Evolutionary conservation across 495 filamentous ascomycete species (phyloP), one percentile per base, ranked within the genome.

Genomic region (Penicillium nucicola): DNA sequence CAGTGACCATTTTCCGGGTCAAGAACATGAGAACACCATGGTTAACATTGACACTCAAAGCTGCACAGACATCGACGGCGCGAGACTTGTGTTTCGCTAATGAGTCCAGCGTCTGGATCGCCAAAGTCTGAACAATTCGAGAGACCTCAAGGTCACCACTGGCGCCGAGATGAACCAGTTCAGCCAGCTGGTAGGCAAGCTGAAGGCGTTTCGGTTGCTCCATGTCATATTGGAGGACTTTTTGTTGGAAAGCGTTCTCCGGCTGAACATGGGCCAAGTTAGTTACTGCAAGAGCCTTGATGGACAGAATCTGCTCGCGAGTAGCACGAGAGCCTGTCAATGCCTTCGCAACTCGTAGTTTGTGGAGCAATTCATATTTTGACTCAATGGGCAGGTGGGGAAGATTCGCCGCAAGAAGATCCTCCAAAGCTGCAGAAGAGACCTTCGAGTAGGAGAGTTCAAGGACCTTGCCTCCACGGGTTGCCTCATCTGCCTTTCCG

Each of bases 11-110:
- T 64, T 92, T 96, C 41, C 92, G 84, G 28, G 96, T 84, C 50
- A 95, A 77, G 62, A 97, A 97, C 62, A 96, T 85, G n/a, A 99
- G 78, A 13, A 97, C 85, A 12, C 95, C 95, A 57, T 99, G 95
- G 61, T 92, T 97, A 45, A 96, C 90, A 66, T 93, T 93, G 48
- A 91, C 87, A 61, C 86, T 92, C 18, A 99, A 72, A 23, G 92
- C 92, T 42, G 88, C 80, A 52, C 88, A 84, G 13, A 97, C 85
- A 55, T 99, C 95, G 14, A 79, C 63, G 17, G 86, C 78, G 60
- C 88, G 93, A 48, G 74, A 62, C 53, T 89, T 87, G 50, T 92
- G 86, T 58, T 86, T 85, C 10, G 86, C 78, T 35, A 97, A 77
- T 8, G 88, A 87, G 67, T 96, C 91, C 33, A 99, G 69, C 0